Evolutionary conservation across 2,329 filamentous ascomycete species (phyloP), one percentile per base, ranked within the genome.

Genomic region (Dothiorella sarmentorum): DNA sequence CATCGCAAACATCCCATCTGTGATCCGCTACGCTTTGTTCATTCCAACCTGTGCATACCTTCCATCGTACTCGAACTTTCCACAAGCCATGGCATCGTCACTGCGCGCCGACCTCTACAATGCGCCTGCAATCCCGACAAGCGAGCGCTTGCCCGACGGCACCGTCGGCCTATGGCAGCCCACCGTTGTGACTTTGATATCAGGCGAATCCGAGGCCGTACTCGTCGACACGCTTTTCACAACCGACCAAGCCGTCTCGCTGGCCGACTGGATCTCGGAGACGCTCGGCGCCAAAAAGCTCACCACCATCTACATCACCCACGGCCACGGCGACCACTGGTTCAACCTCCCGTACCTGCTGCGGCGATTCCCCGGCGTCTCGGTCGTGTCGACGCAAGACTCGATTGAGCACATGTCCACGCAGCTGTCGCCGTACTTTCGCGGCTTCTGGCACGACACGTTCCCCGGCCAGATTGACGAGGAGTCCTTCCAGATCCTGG

Each of bases 251-350:
- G 33, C 10, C 15, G 4, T 37, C 11, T 11, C 15, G 4, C 26
- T 49, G 4, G 44, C 20, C 33, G 49, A 60, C 60, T 27, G 60
- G 47, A 13, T 43, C 29, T 45, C 35, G 4, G 29, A 44, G 7
- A 60, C 67, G 2, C 64, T 69, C 4, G 65, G 67, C 1, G 60
- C 55, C 18, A 68, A 67, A 17, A 64, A 64, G 2, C 63, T 77
- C 0, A 62, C 60, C 2, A 69, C 69, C 33, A 71, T 76, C 27
- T 76, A 76, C 63, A 71, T 75, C 51, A 77, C 74, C 0, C 74
- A 76, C 49, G 73, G 72, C 18, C 74, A 77, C 53, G 74, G 68
- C 17, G 74, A 76, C 62, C 75, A 78, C 61, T 77, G 67, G 61
- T 72, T 76, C 49, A 71, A 72, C 37, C 57, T 71, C 7, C 53